Percentiles rank a stretch among this genome's conserved stretches.
Evolutionary conservation across 257 asterid genomes (phyloP).

Genomic region (Nicotiana sylvestris): DNA sequence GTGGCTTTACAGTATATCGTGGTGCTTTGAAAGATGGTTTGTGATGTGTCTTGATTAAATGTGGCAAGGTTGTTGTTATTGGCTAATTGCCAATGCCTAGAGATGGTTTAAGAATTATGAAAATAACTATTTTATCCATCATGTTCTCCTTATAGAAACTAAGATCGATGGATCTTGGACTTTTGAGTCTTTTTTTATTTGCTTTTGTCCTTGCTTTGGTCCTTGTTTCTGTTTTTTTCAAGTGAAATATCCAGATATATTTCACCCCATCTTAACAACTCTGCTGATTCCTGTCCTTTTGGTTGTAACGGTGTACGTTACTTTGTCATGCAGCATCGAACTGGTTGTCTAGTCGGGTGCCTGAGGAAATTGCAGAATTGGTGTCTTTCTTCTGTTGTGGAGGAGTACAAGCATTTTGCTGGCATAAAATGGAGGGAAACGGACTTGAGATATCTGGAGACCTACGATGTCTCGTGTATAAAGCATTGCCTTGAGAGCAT

Average conservation of each 20-base stretch:
- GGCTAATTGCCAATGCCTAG: too few relatives aligned
- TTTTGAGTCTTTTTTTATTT: neutral
- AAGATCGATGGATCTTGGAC: neutral
- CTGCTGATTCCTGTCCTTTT: neutral
- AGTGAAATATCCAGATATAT: too few relatives aligned
- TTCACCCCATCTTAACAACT: neutral
- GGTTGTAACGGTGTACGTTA: neutral
- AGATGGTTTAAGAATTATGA: too few relatives aligned
- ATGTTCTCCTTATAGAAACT: neutral
- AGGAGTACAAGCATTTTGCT: constrained; percentile 39
- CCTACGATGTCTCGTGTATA: constrained; percentile 28
- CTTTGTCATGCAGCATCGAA: constrained; percentile 32
- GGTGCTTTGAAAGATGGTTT: too few relatives aligned
- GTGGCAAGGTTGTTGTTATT: too few relatives aligned
- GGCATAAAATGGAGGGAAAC: constrained; percentile 34
- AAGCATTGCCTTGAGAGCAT: constrained; percentile 36
- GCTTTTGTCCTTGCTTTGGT: too few relatives aligned
- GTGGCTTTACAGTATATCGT: too few relatives aligned
- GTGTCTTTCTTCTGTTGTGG: constrained; percentile 33
- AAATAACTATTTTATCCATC: too few relatives aligned
- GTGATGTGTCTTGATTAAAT: too few relatives aligned
- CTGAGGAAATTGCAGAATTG: constrained; percentile 42
- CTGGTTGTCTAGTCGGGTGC: constrained; percentile 46
- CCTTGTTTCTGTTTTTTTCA: too few relatives aligned
- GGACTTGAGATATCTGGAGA: constrained; percentile 28